Conservation (phyloP, 2,329 filamentous ascomycete species). For the Trichoderma koningiopsis region DNA sequence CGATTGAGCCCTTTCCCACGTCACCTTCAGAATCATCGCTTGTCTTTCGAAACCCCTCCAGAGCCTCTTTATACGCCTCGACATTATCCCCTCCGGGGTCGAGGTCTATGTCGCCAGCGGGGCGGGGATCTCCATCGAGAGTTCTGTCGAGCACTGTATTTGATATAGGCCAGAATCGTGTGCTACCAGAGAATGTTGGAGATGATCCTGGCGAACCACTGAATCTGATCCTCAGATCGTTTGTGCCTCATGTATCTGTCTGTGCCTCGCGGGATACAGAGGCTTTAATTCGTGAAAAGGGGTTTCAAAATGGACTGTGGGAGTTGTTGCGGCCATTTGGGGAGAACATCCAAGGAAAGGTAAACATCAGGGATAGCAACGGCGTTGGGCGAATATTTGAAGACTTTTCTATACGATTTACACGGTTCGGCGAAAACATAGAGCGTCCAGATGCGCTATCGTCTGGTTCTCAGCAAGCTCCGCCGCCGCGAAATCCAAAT, state of each 20-base stretch:
- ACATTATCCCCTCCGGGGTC: conserved; percentile 69
- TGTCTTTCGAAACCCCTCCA: conserved; percentile 56
- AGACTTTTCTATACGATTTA: conserved; percentile 87
- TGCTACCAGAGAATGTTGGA: conserved; percentile 47
- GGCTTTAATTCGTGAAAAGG: conserved; percentile 77
- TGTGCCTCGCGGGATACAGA: conserved; percentile 87
- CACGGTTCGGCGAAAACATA: conserved; percentile 64
- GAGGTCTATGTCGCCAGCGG: conserved; percentile 67
- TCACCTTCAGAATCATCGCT: conserved; percentile 57
- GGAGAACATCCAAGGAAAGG: conserved; percentile 82
- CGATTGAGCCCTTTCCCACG: conserved; percentile 49
- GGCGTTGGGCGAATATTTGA: conserved; percentile 82
- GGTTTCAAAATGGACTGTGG: conserved; percentile 78
- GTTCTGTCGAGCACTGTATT: conserved; percentile 62
- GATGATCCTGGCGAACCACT: conserved; percentile 57
- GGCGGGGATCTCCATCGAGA: conserved; percentile 59
- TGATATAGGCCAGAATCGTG: conserved; percentile 48
- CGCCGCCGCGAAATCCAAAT: conserved; percentile 44
- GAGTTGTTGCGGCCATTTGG: conserved; percentile 89
- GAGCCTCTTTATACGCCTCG: conserved; percentile 65
- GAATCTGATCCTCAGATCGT: conserved; percentile 75
- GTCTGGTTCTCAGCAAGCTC: conserved; percentile 34
- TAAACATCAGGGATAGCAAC: conserved; percentile 86
- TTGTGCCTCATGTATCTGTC: conserved; percentile 86
- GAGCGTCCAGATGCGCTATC: conserved; percentile 51